Evolutionary conservation across 768 basidiomycete species (phyloP).

Genomic region (Fistulinella prunicolor): DNA sequence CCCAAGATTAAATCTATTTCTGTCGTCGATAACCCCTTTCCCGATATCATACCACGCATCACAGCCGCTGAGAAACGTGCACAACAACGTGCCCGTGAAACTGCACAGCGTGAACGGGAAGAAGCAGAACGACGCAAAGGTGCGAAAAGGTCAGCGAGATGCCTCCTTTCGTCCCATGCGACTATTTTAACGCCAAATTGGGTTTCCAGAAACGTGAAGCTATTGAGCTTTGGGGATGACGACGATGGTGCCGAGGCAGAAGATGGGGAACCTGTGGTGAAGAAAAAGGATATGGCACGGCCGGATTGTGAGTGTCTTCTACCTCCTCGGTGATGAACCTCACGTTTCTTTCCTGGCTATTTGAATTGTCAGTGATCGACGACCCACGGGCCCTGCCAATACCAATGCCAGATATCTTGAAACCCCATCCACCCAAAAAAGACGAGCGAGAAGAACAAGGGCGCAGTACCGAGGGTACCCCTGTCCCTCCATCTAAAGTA

Average conservation of each 20-base stretch:
- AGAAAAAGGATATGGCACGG: conserved; percentile 80
- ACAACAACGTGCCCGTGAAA: conserved; percentile 79
- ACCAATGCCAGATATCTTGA: conserved; percentile 7
- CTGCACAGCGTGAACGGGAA: conserved; percentile 74
- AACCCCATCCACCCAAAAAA: conserved; percentile 2
- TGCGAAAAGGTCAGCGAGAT: conserved; percentile 75
- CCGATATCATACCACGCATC: conserved; percentile 93
- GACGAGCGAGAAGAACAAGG: conserved; percentile 3
- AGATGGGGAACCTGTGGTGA: conserved; percentile 48
- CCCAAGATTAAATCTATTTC: conserved; percentile 86
- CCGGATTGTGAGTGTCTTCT: conserved; percentile 66
- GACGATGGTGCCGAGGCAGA: conserved; percentile 59
- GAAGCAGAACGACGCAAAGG: conserved; percentile 67
- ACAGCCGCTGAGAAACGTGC: conserved; percentile 88
- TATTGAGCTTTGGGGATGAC: conserved; percentile 84
- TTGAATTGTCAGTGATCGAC: conserved; percentile 24
- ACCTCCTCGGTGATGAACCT: neutral
- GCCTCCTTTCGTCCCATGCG: no score
- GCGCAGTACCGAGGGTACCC: neutral
- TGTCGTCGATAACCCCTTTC: conserved; percentile 91
- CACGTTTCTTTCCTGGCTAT: neutral
- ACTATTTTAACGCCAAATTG: neutral
- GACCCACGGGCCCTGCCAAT: conserved; percentile 8
- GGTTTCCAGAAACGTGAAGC: conserved; percentile 69
- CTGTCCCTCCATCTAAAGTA: conserved; percentile 19